Evolutionary conservation across 2,329 filamentous ascomycete genomes (phyloP).

Genomic region (Neocucurbitaria cava): DNA sequence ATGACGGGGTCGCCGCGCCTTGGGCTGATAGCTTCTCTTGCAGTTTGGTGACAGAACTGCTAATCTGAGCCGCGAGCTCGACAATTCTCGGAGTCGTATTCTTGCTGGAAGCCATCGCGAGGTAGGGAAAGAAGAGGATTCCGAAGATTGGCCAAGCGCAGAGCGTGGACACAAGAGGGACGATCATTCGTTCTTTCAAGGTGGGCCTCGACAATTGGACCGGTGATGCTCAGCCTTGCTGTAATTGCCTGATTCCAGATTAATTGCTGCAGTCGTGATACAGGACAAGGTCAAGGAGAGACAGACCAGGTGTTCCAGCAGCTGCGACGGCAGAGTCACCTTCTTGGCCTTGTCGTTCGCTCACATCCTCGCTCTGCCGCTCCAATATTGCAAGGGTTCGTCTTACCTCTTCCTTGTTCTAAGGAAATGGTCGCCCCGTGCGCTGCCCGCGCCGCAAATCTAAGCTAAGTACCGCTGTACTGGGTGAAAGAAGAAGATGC

Average conservation of each 20-base stretch:
- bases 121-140: constrained; percentile 3
- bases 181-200: background rate
- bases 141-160: constrained; percentile 11
- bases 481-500: too few species aligned
- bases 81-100: constrained; percentile 16
- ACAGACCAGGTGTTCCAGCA: constrained; percentile 2
- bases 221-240: background rate
- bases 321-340: too few species aligned
- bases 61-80: constrained; percentile 21
- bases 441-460: too few species aligned
- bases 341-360: too few species aligned
- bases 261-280: background rate
- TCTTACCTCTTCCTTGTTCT: too few species aligned
- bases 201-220: background rate
- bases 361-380: too few species aligned
- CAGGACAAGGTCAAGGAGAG: background rate
- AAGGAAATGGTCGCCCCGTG: too few species aligned
- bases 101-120: constrained; percentile 8
- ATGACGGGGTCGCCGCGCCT: constrained; percentile 17
- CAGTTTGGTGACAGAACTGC: constrained; percentile 12
- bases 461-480: too few species aligned
- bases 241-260: background rate
- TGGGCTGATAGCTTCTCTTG: constrained; percentile 16
- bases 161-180: constrained; percentile 7
- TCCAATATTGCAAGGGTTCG: too few species aligned